A percentile compares a stretch with the other conserved stretches of the same genome.
These are phyloP conservation scores for Hemisphaericaspora lyxosophila DNA, from an alignment of 1,139 yeast genomes.

Conservation along the genomic window DNA sequence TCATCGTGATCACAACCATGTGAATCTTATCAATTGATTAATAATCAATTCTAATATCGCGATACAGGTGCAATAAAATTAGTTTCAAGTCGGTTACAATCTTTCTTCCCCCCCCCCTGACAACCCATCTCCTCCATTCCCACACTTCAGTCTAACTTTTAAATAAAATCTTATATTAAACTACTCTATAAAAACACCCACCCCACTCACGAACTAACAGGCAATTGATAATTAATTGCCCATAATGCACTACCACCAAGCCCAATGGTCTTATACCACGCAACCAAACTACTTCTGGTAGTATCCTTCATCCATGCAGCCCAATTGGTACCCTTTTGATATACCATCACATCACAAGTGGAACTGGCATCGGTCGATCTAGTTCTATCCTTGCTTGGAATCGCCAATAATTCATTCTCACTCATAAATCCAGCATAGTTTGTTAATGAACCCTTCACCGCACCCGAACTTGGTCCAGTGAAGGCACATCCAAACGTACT, in stretches of 20 bases:
- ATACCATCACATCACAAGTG: slow-evolving; percentile 4
- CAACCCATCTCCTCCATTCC: no score
- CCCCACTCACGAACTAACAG: neutral
- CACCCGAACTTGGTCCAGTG: slow-evolving; percentile 6
- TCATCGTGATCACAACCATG: no score
- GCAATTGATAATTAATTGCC: slow-evolving; percentile 7
- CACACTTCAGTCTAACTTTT: no score
- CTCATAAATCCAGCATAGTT: slow-evolving; percentile 2
- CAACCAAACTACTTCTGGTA: slow-evolving; percentile 1
- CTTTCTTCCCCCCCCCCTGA: no score
- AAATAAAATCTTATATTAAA: no score
- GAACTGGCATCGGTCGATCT: slow-evolving; percentile 5
- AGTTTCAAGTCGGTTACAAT: no score
- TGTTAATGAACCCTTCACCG: slow-evolving; percentile 2
- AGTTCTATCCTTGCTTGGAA: neutral
- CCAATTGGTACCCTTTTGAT: slow-evolving; percentile 6
- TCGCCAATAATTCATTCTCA: slow-evolving; percentile 4
- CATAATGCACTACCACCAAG: slow-evolving; percentile 6
- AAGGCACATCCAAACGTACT: slow-evolving; percentile 6
- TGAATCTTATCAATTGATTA: neutral
- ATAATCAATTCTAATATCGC: no score
- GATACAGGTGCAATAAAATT: no score
- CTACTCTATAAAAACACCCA: neutral
- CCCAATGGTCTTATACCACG: slow-evolving; percentile 5
- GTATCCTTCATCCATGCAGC: slow-evolving; percentile 5